Base-by-base conservation (phyloP, 163 green algal species). In the Scenedesmus sp. region DNA sequence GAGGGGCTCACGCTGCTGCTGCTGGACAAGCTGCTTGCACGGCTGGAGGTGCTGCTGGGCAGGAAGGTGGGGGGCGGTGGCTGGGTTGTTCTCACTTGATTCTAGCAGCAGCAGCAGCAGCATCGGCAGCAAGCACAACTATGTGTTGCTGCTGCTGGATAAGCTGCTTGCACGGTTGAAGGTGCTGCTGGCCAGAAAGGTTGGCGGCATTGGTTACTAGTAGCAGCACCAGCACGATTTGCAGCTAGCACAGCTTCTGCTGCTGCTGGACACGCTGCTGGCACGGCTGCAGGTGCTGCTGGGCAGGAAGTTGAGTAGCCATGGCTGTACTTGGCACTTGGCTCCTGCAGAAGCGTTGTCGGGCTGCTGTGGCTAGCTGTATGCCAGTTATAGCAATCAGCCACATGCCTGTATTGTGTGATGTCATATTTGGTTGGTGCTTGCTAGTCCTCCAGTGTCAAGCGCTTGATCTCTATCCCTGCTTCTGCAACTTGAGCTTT, bases 21-120 rank as follows among this genome's bases (percentile, higher is more conserved):
- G 88, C 92, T 98, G 60, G 96, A 98, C 79, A 98, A 97, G 94
- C 59, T 96, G 77, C 77, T 94, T 5, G 62, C 94, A 2, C 90
- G 94, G 6, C 79, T 96, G 55, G 95, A 96, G 88, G 93, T 92
- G 67, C 89, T 92, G 67, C 59, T 92, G 26, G 83, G 89, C 16
- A 55, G 89, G 13, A 92, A 92, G 89, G 88, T 88, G 46, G 60
- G 87, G 84, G 64, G 84, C 1, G 34, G 34, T 46, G 34, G 34
- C 34, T 46, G 34, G 34, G 34, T 46, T 96, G 52, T 76, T 96
- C 55, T 77, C 86, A 16, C 92, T 99, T 92, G 91, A 98, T 88
- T 66, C 87, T 59, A 46, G 34, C 90, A 88, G 12, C 89, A 99
- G 59, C 93, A 94, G 26, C 64, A 52, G 10, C 86, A 91, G 77